Evolutionary conservation across 257 asterid genomes (phyloP), one percentile per base, ranked within the genome.

Genomic region (Eucommia ulmoides): DNA sequence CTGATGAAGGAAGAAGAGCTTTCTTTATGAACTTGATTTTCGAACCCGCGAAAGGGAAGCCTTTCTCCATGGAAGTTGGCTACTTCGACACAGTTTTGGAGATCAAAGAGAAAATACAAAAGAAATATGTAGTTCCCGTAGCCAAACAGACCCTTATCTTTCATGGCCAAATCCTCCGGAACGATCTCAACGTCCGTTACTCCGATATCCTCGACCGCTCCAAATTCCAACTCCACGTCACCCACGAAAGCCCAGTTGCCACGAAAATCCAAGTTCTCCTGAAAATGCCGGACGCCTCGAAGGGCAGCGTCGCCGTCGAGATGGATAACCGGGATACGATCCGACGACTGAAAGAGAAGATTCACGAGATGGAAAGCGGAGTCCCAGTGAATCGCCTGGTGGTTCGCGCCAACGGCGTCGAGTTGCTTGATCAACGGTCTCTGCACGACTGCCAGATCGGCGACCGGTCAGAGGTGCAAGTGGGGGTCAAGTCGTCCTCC

Each of bases 11-110:
- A n/a, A n/a, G n/a, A n/a, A n/a, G n/a, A n/a, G 86, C 60, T 60
- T 86, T 91, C 74, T 83, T 95, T 12, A 84, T 84, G 95, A 93
- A 84, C 47, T 17, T 84, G 41, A 22, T 48, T 56, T 76, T 84
- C 60, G 67, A 67, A 25, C 78, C 80, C 18, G 62, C 62, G 17
- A 59, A 55, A 8, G 81, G 78, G 51, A 53, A 22, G 24, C 45
- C 63, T 6, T 84, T 79, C 81, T 20, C 38, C 61, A 54, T 81
- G 8, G 95, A 84, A 60, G 72, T 77, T 1, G 84, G 91, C 26
- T 79, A 65, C 72, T 81, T 81, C 33, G 91, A 79, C 49, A 66
- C 91, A 0, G 67, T 81, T 17, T 25, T 54, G 1, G 93, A 84
- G 52, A 82, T 84, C 73, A 84, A 84, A 64, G 76, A 76, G 51